phyloP scores from a whole-genome alignment of 2,329 filamentous ascomycete species.

The Mycogone perniciosa region DNA sequence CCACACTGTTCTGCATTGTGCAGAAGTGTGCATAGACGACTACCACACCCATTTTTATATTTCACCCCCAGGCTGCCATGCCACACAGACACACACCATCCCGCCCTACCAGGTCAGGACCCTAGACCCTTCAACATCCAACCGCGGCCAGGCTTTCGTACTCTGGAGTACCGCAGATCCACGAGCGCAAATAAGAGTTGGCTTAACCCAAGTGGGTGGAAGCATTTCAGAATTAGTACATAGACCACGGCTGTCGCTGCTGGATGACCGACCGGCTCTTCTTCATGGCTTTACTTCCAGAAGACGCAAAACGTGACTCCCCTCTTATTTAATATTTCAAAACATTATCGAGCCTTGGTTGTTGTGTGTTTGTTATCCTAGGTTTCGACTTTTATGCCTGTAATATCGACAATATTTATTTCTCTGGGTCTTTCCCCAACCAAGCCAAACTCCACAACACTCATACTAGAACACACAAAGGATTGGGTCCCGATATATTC shows the following conservation, averaged over 20 bases:
- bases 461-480: too few relatives aligned
- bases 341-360: background rate
- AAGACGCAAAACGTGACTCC: background rate
- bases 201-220: background rate
- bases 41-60: background rate
- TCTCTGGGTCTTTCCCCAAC: background rate
- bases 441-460: too few relatives aligned
- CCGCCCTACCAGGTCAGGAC: background rate
- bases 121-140: background rate
- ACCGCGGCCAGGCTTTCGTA: background rate
- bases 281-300: slow-evolving; percentile 1
- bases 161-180: slow-evolving; percentile 11
- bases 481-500: background rate
- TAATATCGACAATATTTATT: background rate
- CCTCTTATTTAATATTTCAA: background rate
- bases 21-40: too few relatives aligned
- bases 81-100: background rate
- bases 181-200: slow-evolving; percentile 2
- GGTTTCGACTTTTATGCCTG: background rate
- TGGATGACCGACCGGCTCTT: slow-evolving; percentile 3
- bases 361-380: background rate
- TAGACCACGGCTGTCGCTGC: slow-evolving; percentile 10
- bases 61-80: background rate
- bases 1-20: background rate
- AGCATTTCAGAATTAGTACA: slow-evolving; percentile 2